Evolutionary conservation across 2,329 filamentous ascomycete species (phyloP).

Genomic region (Colletotrichum tropicicola): DNA sequence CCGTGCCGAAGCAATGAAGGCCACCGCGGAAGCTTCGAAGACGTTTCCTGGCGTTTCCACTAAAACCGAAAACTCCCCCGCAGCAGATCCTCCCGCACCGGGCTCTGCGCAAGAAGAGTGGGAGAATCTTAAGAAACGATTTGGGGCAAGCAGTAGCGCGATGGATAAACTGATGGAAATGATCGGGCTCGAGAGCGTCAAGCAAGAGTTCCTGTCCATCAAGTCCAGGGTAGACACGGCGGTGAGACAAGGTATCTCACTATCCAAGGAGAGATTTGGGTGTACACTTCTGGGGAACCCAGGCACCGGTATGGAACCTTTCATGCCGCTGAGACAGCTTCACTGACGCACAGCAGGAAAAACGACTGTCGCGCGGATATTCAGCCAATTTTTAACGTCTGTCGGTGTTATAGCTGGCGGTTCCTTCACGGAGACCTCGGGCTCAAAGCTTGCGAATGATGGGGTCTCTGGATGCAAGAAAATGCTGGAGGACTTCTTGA

Average conservation of each 20-base stretch:
- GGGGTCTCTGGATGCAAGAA: conserved; percentile 68
- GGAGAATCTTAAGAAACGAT: conserved; percentile 65
- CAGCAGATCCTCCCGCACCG: background rate
- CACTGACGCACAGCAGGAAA: conserved; percentile 53
- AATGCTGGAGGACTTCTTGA: conserved; percentile 56
- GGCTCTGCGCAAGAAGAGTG: conserved; percentile 61
- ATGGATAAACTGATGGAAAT: conserved; percentile 74
- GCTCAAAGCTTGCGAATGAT: conserved; percentile 69
- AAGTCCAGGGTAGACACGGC: conserved; percentile 70
- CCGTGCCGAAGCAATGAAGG: conserved; percentile 28
- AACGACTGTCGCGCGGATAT: conserved; percentile 79
- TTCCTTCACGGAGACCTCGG: conserved; percentile 73
- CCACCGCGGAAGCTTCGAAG: background rate
- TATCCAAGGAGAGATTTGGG: conserved; percentile 68
- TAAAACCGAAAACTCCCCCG: too few species aligned
- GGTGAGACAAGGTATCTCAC: conserved; percentile 63
- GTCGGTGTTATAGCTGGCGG: conserved; percentile 70
- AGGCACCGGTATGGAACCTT: conserved; percentile 67
- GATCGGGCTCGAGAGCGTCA: conserved; percentile 77
- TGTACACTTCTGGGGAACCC: conserved; percentile 76
- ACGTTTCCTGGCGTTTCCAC: background rate
- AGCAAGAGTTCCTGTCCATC: conserved; percentile 68
- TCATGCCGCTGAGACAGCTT: background rate
- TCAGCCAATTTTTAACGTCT: conserved; percentile 70
- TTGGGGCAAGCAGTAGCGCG: conserved; percentile 58